A percentile compares a stretch with the other conserved stretches of the same genome.
phyloP scores from a whole-genome alignment of 768 basidiomycete genomes.

The Tricholoma terreum region DNA sequence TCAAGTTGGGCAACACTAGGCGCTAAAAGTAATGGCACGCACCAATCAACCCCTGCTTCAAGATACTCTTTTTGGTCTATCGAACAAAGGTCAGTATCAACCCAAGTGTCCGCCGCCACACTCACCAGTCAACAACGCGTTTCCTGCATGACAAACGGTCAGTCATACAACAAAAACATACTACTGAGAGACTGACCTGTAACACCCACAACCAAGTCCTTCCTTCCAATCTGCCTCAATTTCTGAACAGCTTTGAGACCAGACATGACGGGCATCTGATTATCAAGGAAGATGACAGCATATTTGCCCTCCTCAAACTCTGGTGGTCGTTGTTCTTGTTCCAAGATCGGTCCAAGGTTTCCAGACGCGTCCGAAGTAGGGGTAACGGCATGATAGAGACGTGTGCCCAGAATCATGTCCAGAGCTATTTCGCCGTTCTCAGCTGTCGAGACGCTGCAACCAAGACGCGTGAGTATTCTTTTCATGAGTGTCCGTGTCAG shows the following conservation, averaged over 20 bases:
- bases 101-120: neutral
- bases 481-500: slow-evolving; percentile 81
- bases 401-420: slow-evolving; percentile 59
- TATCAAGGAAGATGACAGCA: slow-evolving; percentile 55
- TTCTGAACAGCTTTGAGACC: slow-evolving; percentile 66
- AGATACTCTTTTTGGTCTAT: slow-evolving; percentile 75
- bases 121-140: slow-evolving; percentile 49
- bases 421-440: slow-evolving; percentile 82
- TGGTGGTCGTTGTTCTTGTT: slow-evolving; percentile 25
- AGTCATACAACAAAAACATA: neutral
- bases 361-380: slow-evolving; percentile 39
- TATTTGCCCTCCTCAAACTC: slow-evolving; percentile 35
- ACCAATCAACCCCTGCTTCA: slow-evolving; percentile 75
- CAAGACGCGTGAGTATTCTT: slow-evolving; percentile 72
- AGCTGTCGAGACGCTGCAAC: slow-evolving; percentile 74
- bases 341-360: slow-evolving; percentile 35
- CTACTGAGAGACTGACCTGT: slow-evolving; percentile 46
- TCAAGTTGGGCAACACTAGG: slow-evolving; percentile 1
- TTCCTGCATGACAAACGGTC: slow-evolving; percentile 33
- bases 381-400: slow-evolving; percentile 24
- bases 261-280: slow-evolving; percentile 83
- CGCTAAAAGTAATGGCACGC: slow-evolving; percentile 23
- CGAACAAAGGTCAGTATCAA: neutral
- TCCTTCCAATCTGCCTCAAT: slow-evolving; percentile 60
- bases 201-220: slow-evolving; percentile 80